Base-by-base conservation (phyloP, 257 asterid genomes). In the Solanum verrucosum region DNA sequence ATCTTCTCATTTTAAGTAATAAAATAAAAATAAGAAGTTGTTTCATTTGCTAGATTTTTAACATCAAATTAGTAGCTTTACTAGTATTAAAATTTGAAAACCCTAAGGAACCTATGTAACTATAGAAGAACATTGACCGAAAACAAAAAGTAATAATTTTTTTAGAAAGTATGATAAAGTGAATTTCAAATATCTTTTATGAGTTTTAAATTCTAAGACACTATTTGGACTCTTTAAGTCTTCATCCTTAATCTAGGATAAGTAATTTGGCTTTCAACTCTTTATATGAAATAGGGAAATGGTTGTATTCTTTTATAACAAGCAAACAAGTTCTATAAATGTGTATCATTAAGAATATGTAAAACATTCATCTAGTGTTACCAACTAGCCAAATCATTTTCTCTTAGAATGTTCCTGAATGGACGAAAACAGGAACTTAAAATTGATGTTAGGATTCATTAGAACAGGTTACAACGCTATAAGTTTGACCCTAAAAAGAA, bases 381-480 rank as follows among this genome's bases (percentile, higher is more conserved):
- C 7, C 15, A 49, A 49, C 20, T 49, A 49, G 59, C 59, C 21
- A 56, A 16, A 56, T 18, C n/a, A 18, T 7, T 56, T 4, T 18
- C 4, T 2, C 65, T 56, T 18, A 18, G n/a, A 1, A 7, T 56
- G 2, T 49, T 49, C 59, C 21, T 49, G 3, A 49, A 49, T 49
- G 59, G 20, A 49, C 59, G 6, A 49, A 49, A 15, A 49, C 1
- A 4, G 1, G 59, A 49, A 14, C 59, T 49, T 49, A 49, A 49
- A 49, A 49, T 15, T 15, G 20, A 49, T 49, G 20, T 49, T 14
- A 49, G 59, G 59, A 49, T 49, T 49, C 7, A 49, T 5, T 5
- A 14, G 0, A 49, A 0, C 1, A 14, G 1, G 18, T 14, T 14
- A 49, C 20, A 49, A 0, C 1, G 7, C 7, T 14, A 49, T 14